phyloP scores from a whole-genome alignment of 202 grass and related monocot genomes.

The Panicum hallii region DNA sequence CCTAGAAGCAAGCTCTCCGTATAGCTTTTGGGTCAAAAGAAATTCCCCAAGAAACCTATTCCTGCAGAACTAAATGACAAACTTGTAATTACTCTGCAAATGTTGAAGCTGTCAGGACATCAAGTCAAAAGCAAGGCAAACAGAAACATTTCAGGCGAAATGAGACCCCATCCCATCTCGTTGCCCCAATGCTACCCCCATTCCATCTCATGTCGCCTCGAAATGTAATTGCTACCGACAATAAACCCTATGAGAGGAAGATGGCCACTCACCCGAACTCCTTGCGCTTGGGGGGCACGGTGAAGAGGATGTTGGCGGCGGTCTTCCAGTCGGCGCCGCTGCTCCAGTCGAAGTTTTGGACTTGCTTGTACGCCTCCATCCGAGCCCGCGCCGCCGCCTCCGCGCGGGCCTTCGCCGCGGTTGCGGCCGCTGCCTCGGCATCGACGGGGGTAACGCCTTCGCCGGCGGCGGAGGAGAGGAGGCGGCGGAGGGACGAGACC shows the following conservation, averaged over 20 bases:
- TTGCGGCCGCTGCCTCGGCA: background rate
- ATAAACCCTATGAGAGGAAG: background rate
- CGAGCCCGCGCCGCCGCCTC: constrained; percentile 49
- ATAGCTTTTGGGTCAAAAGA: background rate
- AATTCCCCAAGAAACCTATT: background rate
- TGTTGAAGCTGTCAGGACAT: background rate
- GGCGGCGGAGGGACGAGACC: constrained; percentile 15
- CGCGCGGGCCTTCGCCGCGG: constrained; percentile 21
- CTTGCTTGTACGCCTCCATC: constrained; percentile 63
- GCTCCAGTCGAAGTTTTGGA: constrained; percentile 66
- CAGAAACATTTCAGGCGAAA: background rate
- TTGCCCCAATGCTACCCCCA: background rate
- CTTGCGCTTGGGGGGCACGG: constrained; percentile 71
- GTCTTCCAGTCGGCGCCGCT: constrained; percentile 64
- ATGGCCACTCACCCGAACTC: constrained; percentile 76
- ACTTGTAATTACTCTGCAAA: background rate
- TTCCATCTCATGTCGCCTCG: background rate
- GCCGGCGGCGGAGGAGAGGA: background rate
- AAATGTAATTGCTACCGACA: background rate
- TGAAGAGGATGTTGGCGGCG: constrained; percentile 76
- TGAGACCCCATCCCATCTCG: background rate
- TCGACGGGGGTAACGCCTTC: background rate
- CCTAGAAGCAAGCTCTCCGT: too few species aligned
- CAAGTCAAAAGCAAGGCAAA: background rate
- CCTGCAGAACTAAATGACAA: background rate